Base-by-base conservation (phyloP, 805 yeast genomes). In the Peterozyma toletana region DNA sequence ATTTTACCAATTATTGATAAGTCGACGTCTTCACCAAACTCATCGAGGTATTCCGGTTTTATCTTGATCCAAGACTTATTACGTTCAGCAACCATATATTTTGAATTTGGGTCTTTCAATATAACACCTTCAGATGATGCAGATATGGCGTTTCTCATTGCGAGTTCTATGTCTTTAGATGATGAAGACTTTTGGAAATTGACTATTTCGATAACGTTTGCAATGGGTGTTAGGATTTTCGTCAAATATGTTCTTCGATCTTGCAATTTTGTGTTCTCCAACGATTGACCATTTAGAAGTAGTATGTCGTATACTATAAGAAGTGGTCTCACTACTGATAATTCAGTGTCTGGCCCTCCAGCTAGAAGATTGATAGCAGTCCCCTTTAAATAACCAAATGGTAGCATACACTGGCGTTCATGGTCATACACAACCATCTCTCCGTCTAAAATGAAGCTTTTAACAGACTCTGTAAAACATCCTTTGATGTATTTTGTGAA, bases 391-490 rank as follows among this genome's bases (percentile, higher is more conserved):
- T 85, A 74, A 0, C 95, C 95, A 65, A 87, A 87, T 0, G 96
- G 95, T 17, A 89, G 64, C 3, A 87, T 68, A 1, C 64, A 63
- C 33, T 73, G 57, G 45, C 69, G 62, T 38, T 60, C 66, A 42
- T 77, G 76, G 60, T 90, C 96, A 73, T 78, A 89, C 0, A 95
- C 87, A 2, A 91, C 80, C 91, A 91, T 86, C 60, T 91, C 99
- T 0, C 98, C 97, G 63, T 91, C 99, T 4, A 91, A 55, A 5
- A 84, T 70, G 17, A 72, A 63, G 35, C 50, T 59, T 9, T 57
- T 46, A 9, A 71, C 61, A 3, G 47, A 52, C 3, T 41, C 2
- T 37, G 14, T 40, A 48, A 41, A 64, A 67, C 50, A 50, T 61
- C 39, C 58, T 6, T 58, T 57, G 5, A 76, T 63, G 31, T 54